Percentiles rank a stretch among this genome's conserved stretches.
Conservation (phyloP, 805 yeast species). For the Isabelozyma gotoi region DNA sequence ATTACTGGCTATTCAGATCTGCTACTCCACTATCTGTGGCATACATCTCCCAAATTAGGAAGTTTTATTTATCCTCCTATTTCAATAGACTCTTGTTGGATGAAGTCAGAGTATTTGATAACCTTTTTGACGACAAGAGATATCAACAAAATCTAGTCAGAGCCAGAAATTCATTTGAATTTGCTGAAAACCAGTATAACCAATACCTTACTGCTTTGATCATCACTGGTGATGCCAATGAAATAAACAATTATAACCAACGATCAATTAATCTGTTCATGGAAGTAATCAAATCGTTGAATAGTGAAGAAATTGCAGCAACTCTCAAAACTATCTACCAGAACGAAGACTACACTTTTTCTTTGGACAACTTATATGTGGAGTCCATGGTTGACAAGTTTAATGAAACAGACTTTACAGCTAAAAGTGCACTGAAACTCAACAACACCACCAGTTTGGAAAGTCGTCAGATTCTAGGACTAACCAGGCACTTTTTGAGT, state of each 20-base stretch:
- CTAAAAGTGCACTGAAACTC: neutral
- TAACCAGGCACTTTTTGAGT: neutral
- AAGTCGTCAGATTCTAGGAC: neutral
- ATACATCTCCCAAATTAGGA: conserved; percentile 4
- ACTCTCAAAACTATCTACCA: neutral
- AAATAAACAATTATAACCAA: neutral
- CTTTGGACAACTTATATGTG: neutral
- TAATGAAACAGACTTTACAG: neutral
- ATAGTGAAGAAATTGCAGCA: neutral
- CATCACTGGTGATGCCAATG: neutral
- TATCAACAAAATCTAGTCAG: conserved; percentile 4
- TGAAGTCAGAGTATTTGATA: conserved; percentile 2
- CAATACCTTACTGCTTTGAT: neutral
- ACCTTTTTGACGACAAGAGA: conserved; percentile 3
- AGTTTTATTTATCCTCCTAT: conserved; percentile 7
- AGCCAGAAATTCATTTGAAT: neutral
- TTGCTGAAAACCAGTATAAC: neutral
- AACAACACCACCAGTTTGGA: neutral
- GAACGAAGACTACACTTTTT: neutral
- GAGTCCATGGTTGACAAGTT: neutral
- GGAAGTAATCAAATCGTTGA: neutral
- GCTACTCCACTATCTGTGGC: neutral
- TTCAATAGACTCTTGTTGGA: conserved; percentile 14
- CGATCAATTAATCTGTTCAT: neutral
- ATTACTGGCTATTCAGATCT: neutral